Base-by-base conservation (phyloP, 2,329 filamentous ascomycete species). In the Chaetothyriales sp. region DNA sequence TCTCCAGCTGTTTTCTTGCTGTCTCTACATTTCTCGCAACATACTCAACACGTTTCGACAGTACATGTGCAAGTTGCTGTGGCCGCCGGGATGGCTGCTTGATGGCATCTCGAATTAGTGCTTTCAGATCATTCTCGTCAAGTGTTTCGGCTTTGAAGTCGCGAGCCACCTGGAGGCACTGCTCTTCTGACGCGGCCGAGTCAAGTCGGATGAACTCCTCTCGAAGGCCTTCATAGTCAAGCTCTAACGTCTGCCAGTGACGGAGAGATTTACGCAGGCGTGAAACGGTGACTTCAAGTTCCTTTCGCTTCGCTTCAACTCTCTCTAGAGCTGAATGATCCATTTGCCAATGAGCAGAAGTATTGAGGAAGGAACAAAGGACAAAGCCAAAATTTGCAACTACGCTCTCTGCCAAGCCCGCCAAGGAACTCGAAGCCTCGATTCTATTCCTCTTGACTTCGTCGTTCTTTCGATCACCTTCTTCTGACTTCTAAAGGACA, bases 241-340 rank as follows among this genome's bases (percentile, higher is more conserved):
- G 80, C 64, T 94, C 89, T 78, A 86, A 93, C 50, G 81, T 82
- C 57, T 86, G 84, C 90, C 90, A 98, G 69, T 94, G 83, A 55
- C 81, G 80, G 49, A 96, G 74, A 5, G 84, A 81, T 61, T 83
- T 79, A 50, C 79, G 79, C 18, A 96, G 76, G 64, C 86, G 80
- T 47, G 74, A 70, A 46, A 94, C 76, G 57, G 83, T 87, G 39
- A 80, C 76, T 65, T 95, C 86, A 6, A 96, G 80, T 54, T 81
- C 75, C 57, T 77, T 71, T 15, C 86, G 78, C 62, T 90, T 85
- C 54, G 77, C 77, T 65, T 94, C 87, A 43, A 94, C 75, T 61
- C 82, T 77, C 44, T 78, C 70, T 48, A 88, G 74, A 49, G 74
- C 74, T 57, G 78, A 73, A 49, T 68, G 58, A 9, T 63, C 63